phyloP scores from a whole-genome alignment of 345 rosid species.

The Erucastrum elatum region DNA sequence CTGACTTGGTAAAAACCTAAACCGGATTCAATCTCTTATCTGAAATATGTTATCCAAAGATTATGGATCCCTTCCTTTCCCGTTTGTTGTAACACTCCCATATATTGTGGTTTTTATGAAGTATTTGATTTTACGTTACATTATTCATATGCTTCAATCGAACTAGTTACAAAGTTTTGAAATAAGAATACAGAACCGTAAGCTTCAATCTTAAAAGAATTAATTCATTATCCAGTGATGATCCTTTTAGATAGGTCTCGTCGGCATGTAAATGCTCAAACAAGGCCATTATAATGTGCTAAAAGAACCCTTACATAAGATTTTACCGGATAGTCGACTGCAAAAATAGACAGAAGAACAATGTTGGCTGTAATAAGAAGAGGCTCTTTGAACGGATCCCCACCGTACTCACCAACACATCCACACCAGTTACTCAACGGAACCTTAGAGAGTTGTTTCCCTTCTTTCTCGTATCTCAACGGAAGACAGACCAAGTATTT shows the following conservation, averaged over 20 bases:
- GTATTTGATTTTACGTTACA: neutral
- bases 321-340: conserved; percentile 85
- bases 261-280: conserved; percentile 27
- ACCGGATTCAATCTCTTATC: conserved; percentile 28
- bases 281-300: neutral
- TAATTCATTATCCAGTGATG: neutral
- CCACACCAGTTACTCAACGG: conserved; percentile 62
- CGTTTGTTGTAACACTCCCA: neutral
- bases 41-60: conserved; percentile 16
- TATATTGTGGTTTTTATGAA: neutral
- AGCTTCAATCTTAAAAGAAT: neutral
- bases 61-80: neutral
- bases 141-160: neutral
- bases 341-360: conserved; percentile 80
- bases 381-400: conserved; percentile 93
- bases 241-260: conserved; percentile 20
- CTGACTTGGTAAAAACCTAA: conserved; percentile 24
- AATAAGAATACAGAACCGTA: neutral
- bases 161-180: neutral
- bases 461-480: conserved; percentile 78
- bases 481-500: conserved; percentile 86
- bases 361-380: conserved; percentile 95
- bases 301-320: conserved; percentile 40
- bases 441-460: conserved; percentile 37
- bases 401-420: conserved; percentile 71